phyloP scores from a whole-genome alignment of 345 rosid species.

The Pistacia atlantica region DNA sequence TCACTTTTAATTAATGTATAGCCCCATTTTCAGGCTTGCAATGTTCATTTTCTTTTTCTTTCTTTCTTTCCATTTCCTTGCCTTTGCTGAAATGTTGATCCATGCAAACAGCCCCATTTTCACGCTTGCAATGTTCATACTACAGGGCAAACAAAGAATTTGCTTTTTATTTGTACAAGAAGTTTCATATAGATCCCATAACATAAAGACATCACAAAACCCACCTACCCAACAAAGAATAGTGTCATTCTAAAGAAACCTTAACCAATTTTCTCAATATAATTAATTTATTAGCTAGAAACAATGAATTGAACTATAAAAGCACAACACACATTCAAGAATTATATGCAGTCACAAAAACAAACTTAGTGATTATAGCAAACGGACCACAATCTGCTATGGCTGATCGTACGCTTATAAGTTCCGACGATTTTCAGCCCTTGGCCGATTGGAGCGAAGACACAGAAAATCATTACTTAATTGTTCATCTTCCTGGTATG shows the following conservation, averaged over 20 bases:
- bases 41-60: no score
- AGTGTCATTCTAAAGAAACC: conserved; percentile 15
- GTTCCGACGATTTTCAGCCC: conserved; percentile 46
- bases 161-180: conserved; percentile 12
- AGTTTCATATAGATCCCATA: neutral
- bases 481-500: conserved; percentile 52
- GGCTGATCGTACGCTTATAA: neutral
- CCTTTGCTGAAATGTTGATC: no score
- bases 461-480: conserved; percentile 36
- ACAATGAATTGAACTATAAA: neutral
- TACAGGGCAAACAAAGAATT: conserved; percentile 38
- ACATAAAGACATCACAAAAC: neutral
- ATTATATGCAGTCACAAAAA: neutral
- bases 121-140: neutral
- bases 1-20: no score
- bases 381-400: neutral
- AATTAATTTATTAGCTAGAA: no score
- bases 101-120: neutral
- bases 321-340: neutral
- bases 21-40: no score
- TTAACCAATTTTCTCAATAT: neutral
- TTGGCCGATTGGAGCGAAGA: conserved; percentile 51
- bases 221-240: conserved; percentile 23
- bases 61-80: no score
- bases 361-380: conserved; percentile 15